Evolutionary conservation across 2,329 filamentous ascomycete species (phyloP).

Genomic region (Mollisiaceae sp.): DNA sequence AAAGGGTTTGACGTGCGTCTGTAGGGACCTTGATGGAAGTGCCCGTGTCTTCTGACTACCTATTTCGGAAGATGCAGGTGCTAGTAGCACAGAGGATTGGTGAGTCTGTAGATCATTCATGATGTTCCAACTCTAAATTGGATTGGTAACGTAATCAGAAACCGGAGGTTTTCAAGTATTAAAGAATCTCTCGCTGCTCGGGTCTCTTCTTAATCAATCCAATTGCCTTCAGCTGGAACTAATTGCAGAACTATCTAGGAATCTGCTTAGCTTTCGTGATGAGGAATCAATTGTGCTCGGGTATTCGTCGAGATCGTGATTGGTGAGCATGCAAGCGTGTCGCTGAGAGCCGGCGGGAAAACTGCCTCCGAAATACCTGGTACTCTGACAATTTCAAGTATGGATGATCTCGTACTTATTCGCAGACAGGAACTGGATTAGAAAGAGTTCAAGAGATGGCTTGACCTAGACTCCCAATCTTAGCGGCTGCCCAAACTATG

Average conservation of each 20-base stretch:
- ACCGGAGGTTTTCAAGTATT: background rate
- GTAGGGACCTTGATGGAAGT: background rate
- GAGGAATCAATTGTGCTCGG: background rate
- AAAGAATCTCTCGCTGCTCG: background rate
- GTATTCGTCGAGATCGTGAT: background rate
- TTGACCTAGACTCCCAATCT: no score
- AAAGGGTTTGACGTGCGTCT: background rate
- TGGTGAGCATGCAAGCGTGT: background rate
- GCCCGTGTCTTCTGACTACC: background rate
- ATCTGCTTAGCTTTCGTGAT: background rate
- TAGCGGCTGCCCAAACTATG: no score
- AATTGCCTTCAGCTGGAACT: background rate
- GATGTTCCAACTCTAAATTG: constrained; percentile 1
- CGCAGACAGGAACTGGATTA: background rate
- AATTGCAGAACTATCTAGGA: background rate
- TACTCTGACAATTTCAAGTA: background rate
- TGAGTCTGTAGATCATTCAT: background rate
- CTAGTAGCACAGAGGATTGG: background rate
- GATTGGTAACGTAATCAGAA: background rate
- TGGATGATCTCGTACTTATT: background rate
- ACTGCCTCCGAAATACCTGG: background rate
- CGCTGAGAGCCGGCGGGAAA: background rate
- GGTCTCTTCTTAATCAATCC: background rate
- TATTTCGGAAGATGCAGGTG: background rate
- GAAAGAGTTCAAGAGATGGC: background rate